Percentiles rank a stretch among this genome's conserved stretches.
phyloP scores from a whole-genome alignment of 768 basidiomycete species.

The Jaapia argillacea region DNA sequence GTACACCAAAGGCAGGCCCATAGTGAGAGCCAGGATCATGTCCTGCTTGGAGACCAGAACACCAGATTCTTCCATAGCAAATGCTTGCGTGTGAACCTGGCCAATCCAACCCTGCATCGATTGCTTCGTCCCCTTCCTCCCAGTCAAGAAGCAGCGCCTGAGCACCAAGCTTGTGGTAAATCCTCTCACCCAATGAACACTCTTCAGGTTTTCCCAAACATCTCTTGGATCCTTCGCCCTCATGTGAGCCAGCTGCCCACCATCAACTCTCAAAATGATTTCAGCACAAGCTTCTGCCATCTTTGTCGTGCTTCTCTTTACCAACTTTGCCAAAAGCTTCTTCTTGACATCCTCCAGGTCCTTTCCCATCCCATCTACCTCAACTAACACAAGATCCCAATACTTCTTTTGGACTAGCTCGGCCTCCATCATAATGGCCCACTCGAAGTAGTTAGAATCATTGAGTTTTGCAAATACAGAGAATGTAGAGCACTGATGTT shows the following conservation, averaged over 20 bases:
- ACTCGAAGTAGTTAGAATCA: conserved; percentile 12
- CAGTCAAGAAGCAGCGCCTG: conserved; percentile 11
- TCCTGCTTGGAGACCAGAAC: conserved; percentile 15
- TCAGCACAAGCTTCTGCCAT: conserved; percentile 13
- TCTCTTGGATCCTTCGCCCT: conserved; percentile 7
- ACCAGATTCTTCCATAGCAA: conserved; percentile 10
- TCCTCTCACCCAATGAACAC: conserved; percentile 18
- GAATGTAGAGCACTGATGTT: too few species aligned
- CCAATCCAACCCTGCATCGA: conserved; percentile 19
- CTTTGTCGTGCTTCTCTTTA: conserved; percentile 5
- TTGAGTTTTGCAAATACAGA: conserved; percentile 10
- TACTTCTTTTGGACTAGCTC: too few species aligned
- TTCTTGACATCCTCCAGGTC: conserved; percentile 9
- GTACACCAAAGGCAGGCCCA: conserved; percentile 15
- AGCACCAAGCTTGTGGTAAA: conserved; percentile 16
- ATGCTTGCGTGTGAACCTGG: conserved; percentile 11
- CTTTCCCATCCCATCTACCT: conserved; percentile 7
- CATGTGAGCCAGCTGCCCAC: conserved; percentile 15
- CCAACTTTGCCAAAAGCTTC: conserved; percentile 1
- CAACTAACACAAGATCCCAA: too few species aligned
- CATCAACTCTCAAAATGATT: conserved; percentile 15
- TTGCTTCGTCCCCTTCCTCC: conserved; percentile 10
- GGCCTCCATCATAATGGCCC: conserved; percentile 11
- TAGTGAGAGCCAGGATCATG: conserved; percentile 19
- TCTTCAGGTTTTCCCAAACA: conserved; percentile 15